Conservation (phyloP, 2,329 filamentous ascomycete species). For the Aspergillus neoniger region DNA sequence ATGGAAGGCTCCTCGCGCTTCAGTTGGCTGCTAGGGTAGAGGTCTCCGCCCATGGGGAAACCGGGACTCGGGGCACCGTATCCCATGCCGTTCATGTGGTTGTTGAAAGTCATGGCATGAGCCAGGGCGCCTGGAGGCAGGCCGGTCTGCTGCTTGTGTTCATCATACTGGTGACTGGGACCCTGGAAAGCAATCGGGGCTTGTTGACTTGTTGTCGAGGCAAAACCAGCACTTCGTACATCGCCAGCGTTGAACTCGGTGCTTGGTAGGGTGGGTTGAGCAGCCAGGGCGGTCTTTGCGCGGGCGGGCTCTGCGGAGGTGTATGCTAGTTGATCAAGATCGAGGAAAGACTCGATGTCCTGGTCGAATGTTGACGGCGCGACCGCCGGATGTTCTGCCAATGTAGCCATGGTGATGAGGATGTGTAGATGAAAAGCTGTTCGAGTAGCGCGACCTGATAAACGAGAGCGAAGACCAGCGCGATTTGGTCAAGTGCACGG, state of each 20-base stretch:
- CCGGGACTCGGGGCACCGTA: constrained; percentile 39
- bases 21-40: constrained; percentile 56
- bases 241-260: constrained; percentile 37
- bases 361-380: constrained; percentile 42
- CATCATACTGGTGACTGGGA: constrained; percentile 92
- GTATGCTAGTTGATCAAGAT: constrained; percentile 48
- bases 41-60: constrained; percentile 58
- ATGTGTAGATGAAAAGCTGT: not conserved
- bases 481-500: not conserved
- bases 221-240: constrained; percentile 37
- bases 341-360: constrained; percentile 51
- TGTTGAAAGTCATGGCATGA: constrained; percentile 78
- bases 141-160: constrained; percentile 93
- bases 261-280: constrained; percentile 40
- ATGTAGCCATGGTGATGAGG: constrained; percentile 34
- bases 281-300: constrained; percentile 38
- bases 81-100: constrained; percentile 55
- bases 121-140: constrained; percentile 82
- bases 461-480: constrained; percentile 1
- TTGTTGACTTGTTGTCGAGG: constrained; percentile 33
- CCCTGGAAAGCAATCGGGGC: constrained; percentile 66
- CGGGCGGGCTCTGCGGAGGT: constrained; percentile 39
- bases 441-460: constrained; percentile 1
- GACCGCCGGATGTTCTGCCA: constrained; percentile 36
- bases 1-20: constrained; percentile 51